Percentiles rank a stretch among this genome's conserved stretches.
phyloP scores from a whole-genome alignment of 768 basidiomycete genomes.

The Tricholomella constricta region DNA sequence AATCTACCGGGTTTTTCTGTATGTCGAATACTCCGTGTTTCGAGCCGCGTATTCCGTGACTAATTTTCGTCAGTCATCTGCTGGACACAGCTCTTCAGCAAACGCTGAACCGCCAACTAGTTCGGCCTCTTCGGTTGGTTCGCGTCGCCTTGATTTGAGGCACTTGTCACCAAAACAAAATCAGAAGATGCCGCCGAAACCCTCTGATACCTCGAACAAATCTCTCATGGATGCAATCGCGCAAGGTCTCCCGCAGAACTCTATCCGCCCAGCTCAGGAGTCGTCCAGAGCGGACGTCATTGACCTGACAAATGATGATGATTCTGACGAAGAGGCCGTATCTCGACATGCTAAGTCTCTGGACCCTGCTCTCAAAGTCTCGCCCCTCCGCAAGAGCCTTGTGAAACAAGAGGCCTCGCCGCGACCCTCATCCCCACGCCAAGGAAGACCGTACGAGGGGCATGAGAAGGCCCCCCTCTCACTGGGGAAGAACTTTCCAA shows the following conservation, averaged over 20 bases:
- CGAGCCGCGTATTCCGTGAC: too few species aligned
- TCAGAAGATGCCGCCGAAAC: too few species aligned
- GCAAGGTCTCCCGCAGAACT: too few species aligned
- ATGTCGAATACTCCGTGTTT: background rate
- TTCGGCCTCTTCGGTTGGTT: too few species aligned
- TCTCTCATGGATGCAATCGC: too few species aligned
- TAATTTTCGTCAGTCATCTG: too few species aligned
- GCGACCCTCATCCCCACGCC: background rate
- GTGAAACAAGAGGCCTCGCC: background rate
- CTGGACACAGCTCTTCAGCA: too few species aligned
- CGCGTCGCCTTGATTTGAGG: too few species aligned
- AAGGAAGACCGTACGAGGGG: background rate
- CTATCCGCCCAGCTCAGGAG: too few species aligned
- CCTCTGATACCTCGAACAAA: too few species aligned
- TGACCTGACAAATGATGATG: conserved; percentile 10
- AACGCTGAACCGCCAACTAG: background rate
- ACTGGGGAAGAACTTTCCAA: background rate
- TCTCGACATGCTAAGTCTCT: background rate
- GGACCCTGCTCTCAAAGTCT: conserved; percentile 7
- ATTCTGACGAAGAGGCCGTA: conserved; percentile 7
- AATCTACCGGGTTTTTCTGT: background rate
- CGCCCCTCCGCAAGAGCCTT: background rate
- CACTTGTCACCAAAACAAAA: too few species aligned
- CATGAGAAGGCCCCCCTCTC: background rate
- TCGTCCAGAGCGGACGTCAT: background rate